Conservation (phyloP, 2,329 filamentous ascomycete species). For the Botrytis fragariae region DNA sequence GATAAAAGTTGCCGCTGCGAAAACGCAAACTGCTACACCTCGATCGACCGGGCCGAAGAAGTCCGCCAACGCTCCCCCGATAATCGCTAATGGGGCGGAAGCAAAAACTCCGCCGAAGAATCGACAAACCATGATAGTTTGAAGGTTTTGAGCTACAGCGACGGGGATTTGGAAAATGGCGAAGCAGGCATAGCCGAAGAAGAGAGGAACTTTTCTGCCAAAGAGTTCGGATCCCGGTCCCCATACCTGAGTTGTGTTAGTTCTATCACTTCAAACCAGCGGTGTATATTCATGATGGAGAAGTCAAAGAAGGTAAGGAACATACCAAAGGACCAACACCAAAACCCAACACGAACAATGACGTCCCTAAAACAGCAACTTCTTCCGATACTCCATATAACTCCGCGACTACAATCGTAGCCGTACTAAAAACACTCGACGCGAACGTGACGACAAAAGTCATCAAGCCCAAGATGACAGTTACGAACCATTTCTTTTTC, state of each 20-base stretch:
- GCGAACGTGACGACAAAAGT: slow-evolving; percentile 41
- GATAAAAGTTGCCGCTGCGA: slow-evolving; percentile 47
- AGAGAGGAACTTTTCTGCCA: slow-evolving; percentile 49
- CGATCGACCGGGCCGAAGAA: slow-evolving; percentile 58
- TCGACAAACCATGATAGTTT: slow-evolving; percentile 53
- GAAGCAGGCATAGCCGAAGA: slow-evolving; percentile 48
- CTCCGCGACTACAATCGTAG: slow-evolving; percentile 27
- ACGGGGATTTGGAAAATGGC: slow-evolving; percentile 55
- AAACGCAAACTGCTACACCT: slow-evolving; percentile 64
- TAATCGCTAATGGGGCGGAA: slow-evolving; percentile 49
- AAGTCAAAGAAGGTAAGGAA: slow-evolving; percentile 22
- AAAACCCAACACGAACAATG: slow-evolving; percentile 66
- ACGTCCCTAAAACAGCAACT: slow-evolving; percentile 62
- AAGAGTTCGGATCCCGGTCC: slow-evolving; percentile 48
- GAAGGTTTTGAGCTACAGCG: slow-evolving; percentile 51
- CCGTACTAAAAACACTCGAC: slow-evolving; percentile 33
- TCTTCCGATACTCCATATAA: slow-evolving; percentile 31
- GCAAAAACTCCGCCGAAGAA: slow-evolving; percentile 55
- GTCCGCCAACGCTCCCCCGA: slow-evolving; percentile 60
- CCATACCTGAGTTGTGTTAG: slow-evolving; percentile 36
- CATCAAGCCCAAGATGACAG: slow-evolving; percentile 34
- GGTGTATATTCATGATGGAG: background rate
- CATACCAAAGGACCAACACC: slow-evolving; percentile 65
- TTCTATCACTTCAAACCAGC: background rate
- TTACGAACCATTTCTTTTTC: slow-evolving; percentile 32